phyloP scores from a whole-genome alignment of 108 stramenopile species.

The Cyclotella sp. region DNA sequence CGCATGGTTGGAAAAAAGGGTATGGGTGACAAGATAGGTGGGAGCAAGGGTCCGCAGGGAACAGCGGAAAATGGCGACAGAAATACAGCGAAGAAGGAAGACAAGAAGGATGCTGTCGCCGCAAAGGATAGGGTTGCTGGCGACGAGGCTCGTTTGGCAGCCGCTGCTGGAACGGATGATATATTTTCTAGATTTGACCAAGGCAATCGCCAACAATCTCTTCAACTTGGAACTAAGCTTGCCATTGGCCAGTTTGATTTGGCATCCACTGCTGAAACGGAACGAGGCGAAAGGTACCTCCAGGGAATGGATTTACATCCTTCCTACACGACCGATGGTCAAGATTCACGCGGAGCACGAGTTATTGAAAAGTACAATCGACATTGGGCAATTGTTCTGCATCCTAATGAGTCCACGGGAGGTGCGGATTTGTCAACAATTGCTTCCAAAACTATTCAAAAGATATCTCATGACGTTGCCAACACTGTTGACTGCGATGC shows the following conservation, averaged over 20 bases:
- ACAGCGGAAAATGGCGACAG: background rate
- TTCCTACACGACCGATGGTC: constrained; percentile 32
- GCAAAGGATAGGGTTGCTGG: constrained; percentile 23
- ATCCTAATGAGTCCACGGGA: constrained; percentile 75
- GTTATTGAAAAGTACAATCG: constrained; percentile 91
- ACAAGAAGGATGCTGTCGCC: constrained; percentile 18
- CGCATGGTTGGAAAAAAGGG: constrained; percentile 21
- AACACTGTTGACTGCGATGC: constrained; percentile 75
- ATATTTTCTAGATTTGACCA: constrained; percentile 83
- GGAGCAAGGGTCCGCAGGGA: background rate
- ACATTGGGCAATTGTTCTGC: constrained; percentile 88
- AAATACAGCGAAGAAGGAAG: constrained; percentile 23
- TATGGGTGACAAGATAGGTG: background rate
- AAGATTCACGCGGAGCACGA: constrained; percentile 66
- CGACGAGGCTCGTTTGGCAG: constrained; percentile 69
- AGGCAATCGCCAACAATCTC: constrained; percentile 22
- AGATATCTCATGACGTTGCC: constrained; percentile 31
- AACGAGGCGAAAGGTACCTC: constrained; percentile 77
- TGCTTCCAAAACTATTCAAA: constrained; percentile 46
- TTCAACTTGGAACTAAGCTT: constrained; percentile 59
- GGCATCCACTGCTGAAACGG: constrained; percentile 81
- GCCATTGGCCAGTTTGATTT: constrained; percentile 89
- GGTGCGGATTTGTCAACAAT: constrained; percentile 70
- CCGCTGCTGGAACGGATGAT: constrained; percentile 86
- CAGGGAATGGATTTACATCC: constrained; percentile 75